Evolutionary conservation across 495 filamentous ascomycete genomes (phyloP).

Genomic region (Wilcoxina mikolae): DNA sequence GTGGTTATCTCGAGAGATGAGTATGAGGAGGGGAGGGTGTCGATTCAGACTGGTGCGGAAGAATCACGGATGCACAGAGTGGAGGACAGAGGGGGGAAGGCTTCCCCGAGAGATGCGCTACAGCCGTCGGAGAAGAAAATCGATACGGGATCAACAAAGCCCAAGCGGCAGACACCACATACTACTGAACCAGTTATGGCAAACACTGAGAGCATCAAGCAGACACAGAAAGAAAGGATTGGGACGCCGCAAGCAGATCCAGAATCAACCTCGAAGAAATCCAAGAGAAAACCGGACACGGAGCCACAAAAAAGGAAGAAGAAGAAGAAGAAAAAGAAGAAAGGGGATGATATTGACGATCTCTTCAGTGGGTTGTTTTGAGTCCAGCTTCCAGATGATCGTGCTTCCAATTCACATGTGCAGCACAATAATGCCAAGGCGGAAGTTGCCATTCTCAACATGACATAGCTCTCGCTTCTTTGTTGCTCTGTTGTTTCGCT

Average conservation of each 20-base stretch:
- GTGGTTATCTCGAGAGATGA: not conserved
- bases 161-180: not conserved
- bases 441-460: too few species aligned
- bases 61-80: not conserved
- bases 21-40: conserved; percentile 1
- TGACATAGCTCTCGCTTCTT: too few species aligned
- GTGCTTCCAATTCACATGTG: too few species aligned
- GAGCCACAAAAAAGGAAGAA: conserved; percentile 30
- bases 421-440: too few species aligned
- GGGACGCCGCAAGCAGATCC: conserved; percentile 6
- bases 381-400: too few species aligned
- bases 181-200: not conserved
- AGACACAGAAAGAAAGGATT: conserved; percentile 2
- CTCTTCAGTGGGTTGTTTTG: conserved; percentile 42
- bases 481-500: too few species aligned
- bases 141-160: conserved; percentile 4
- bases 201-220: not conserved
- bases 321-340: conserved; percentile 36
- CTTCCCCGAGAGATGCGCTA: conserved; percentile 3
- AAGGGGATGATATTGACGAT: conserved; percentile 48
- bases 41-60: too few species aligned
- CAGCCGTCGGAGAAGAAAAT: conserved; percentile 9
- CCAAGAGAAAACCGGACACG: conserved; percentile 1
- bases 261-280: conserved; percentile 17
- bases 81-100: conserved; percentile 5